Evolutionary conservation across 768 basidiomycete genomes (phyloP), one percentile per base, ranked within the genome.

Genomic region (Serpula lacrymans): DNA sequence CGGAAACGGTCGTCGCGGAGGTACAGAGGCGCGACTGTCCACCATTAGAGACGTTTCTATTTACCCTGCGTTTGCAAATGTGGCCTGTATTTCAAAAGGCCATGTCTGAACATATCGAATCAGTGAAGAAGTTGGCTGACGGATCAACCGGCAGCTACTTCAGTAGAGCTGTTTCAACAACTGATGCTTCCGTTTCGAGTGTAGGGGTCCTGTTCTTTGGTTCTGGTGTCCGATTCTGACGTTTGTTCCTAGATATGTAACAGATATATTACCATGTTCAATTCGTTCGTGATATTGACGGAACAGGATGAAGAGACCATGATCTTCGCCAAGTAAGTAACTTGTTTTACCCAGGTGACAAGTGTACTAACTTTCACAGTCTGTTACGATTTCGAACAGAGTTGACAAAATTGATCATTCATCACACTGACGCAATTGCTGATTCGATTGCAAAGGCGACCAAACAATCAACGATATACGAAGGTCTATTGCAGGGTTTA

Each of bases 71-170:
- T 16, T 64, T 99, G 40, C 75, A 82, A 50, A 79, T 98, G 72
- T 98, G 93, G 91, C 96, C 95, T 2, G 70, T 86, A 4, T 98
- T 95, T 63, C 87, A 94, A 56, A 94, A 88, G 53, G 76, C 75
- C 22, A 87, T 97, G 82, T 77, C 84, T 17, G 82, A 84, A 14
- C 81, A 98, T 49, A 70, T 85, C 32, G 91, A 94, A 11, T 75
- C 80, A 21, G 62, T 98, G 45, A 92, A 85, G 60, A 87, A 80
- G 57, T 61, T 93, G 18, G 86, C 87, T 1, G 94, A 93, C 51
- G 82, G 85, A 11, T 68, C 78, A 16, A 65, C 69, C 42, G 60
- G 65, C 24, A 71, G 84, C 25, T 82, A 82, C 53, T 82, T 86
- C 55, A 76, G 76, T 49, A 75, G 82, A 39, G 67, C 75, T 6